Base-by-base conservation (phyloP, 768 basidiomycete species). In the Suillus luteus region DNA sequence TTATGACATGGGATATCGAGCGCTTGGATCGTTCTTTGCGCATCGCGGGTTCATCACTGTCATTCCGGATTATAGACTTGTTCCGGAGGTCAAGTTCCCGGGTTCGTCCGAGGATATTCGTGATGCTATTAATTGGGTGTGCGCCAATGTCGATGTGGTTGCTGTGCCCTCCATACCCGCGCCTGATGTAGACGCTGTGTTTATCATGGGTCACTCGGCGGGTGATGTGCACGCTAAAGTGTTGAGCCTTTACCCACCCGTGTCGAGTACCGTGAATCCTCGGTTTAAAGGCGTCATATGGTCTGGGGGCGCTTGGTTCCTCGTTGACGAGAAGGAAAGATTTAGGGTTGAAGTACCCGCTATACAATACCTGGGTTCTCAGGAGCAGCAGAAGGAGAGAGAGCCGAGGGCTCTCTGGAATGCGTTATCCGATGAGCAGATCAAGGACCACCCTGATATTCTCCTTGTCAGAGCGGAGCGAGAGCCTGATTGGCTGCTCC, bases 41-140 rank as follows among this genome's bases (percentile, higher is more conserved):
- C 77, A 78, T 10, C 78, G 73, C 17, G 88, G 88, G 0, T 82
- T 87, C 74, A 65, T 89, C 66, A 84, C 83, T n/a, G 75, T 89
- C 67, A 85, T 91, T 65, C 82, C 89, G 0, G 87, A 91, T 75
- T 90, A 91, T 67, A 84, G 87, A 0, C 81, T 91, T 46, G 82
- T 82, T 5, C 88, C 88, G 6, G 69, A 81, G 37, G 81, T 81
- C 62, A 77, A 72, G n/a, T 89, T 82, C 71, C 89, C 89, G 0
- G 78, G 76, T 0, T 78, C 82, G 1, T 81, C 80, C 0, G 80
- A 85, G 66, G 88, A 90, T 68, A 70, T 89, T 8, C 82, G 82
- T 14, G 86, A 88, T 65, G 87, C 88, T 12, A 68, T 88, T 8
- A 68, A 78, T 24, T 90, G 87, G 86, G 74, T 81, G 35, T 83